Evolutionary conservation across 257 asterid genomes (phyloP), one percentile per base, ranked within the genome.

Genomic region (Solanum microdontum): DNA sequence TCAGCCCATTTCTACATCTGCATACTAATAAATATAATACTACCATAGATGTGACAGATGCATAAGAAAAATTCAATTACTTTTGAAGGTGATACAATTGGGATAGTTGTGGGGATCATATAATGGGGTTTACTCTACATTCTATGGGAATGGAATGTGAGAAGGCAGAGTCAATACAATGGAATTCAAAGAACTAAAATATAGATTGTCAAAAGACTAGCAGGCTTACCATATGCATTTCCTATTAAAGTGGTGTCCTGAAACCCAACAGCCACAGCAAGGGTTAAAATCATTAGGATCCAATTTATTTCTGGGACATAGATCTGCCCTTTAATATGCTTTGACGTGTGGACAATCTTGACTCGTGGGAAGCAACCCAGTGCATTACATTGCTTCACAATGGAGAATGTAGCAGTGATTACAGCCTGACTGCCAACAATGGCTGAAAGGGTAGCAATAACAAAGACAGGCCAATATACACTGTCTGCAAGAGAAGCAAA

Each of bases 291-390:
- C 96, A 93, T 92, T 77, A 94, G 91, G 76, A 93, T 94, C 95
- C 95, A 94, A 82, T 94, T 94, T 64, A 94, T 93, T 88, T 94
- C 96, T 28, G 96, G 96, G 85, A 93, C 92, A 90, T 94, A 94
- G 84, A 93, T 92, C 92, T 92, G 96, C 48, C 95, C 96, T 33
- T 88, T 88, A 58, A 92, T 92, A 86, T 91, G 91, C 87, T 90
- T 93, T 70, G 96, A 92, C 48, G 96, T 93, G 90, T 93, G 95
- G 73, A 93, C 93, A 76, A 92, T 87, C 89, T 94, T 94, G 64
- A 94, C 95, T 64, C 96, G 89, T 3, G 96, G 95, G 87, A 94
- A 94, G 90, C 95, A 94, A 73, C 94, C 95, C 45, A 93, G 94
- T 3, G 94, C 94, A 30, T 91, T 92, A 86, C 94, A 93, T 88